These are phyloP conservation scores for Cyberlindnera mycetangii DNA, from an alignment of 805 yeast genomes.

Conservation along the genomic window DNA sequence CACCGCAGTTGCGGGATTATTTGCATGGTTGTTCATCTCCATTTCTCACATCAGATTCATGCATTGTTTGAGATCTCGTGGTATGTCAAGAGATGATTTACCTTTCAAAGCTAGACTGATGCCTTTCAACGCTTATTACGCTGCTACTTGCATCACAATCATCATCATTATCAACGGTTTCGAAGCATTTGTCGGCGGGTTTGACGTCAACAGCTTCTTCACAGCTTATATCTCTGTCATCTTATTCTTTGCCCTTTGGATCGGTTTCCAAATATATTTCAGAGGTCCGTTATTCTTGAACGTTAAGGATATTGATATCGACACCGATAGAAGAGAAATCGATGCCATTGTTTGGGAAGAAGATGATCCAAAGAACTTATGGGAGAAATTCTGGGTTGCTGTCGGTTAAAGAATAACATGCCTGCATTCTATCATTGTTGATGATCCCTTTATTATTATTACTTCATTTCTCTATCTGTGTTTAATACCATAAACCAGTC, in stretches of 20 bases:
- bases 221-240: slow-evolving; percentile 70
- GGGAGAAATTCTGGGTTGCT: slow-evolving; percentile 55
- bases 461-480: background rate
- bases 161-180: slow-evolving; percentile 74
- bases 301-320: slow-evolving; percentile 64
- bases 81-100: slow-evolving; percentile 61
- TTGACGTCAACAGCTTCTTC: slow-evolving; percentile 57
- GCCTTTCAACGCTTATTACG: slow-evolving; percentile 67
- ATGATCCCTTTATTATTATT: background rate
- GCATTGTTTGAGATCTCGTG: slow-evolving; percentile 57
- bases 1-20: slow-evolving; percentile 74
- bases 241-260: slow-evolving; percentile 53
- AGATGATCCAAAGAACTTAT: slow-evolving; percentile 44
- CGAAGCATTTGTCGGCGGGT: slow-evolving; percentile 50
- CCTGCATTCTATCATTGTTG: background rate
- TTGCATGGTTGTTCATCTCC: slow-evolving; percentile 68
- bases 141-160: slow-evolving; percentile 48
- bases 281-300: slow-evolving; percentile 45
- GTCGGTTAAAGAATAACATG: slow-evolving; percentile 26
- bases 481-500: background rate
- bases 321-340: slow-evolving; percentile 60
- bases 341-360: slow-evolving; percentile 62
- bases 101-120: slow-evolving; percentile 74
- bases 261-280: slow-evolving; percentile 50
- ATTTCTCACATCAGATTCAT: slow-evolving; percentile 68